phyloP scores from a whole-genome alignment of 1,284 basidiomycete species.

The Cutaneotrichosporon sp. region DNA sequence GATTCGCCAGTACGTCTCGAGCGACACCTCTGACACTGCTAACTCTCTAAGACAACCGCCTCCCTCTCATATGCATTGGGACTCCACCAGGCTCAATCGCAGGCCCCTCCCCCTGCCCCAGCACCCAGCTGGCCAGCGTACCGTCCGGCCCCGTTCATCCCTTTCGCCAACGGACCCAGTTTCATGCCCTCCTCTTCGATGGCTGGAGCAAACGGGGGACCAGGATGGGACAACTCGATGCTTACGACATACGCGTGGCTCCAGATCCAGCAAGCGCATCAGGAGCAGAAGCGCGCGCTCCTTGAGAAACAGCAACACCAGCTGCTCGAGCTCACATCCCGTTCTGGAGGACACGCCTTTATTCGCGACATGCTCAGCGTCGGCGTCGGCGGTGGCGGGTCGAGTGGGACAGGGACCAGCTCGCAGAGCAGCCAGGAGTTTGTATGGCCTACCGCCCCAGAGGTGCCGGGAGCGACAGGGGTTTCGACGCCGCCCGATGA shows the following conservation, averaged over 20 bases:
- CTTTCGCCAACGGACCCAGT: not conserved
- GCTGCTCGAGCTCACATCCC: slow-evolving; percentile 29
- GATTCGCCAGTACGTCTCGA: not conserved
- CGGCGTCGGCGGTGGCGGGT: not conserved
- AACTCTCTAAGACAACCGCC: slow-evolving; percentile 3
- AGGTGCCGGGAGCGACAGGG: not conserved
- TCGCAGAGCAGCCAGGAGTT: slow-evolving; percentile 10
- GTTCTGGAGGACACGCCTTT: slow-evolving; percentile 7
- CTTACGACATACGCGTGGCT: slow-evolving; percentile 43
- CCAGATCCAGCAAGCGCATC: slow-evolving; percentile 45
- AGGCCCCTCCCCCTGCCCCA: not conserved
- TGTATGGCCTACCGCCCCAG: slow-evolving; percentile 17
- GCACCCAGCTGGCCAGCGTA: not conserved
- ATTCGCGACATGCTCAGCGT: slow-evolving; percentile 19
- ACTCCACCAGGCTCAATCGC: slow-evolving; percentile 2
- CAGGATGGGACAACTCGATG: slow-evolving; percentile 36
- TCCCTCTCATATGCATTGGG: slow-evolving; percentile 15
- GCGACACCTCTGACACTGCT: no score
- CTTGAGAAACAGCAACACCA: slow-evolving; percentile 43
- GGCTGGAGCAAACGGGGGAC: not conserved
- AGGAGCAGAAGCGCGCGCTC: slow-evolving; percentile 39
- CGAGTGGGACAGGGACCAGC: not conserved
- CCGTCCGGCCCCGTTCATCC: not conserved
- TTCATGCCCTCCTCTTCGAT: slow-evolving; percentile 1
- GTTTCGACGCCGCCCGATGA: slow-evolving; percentile 17